Conservation (phyloP, 2,329 filamentous ascomycete genomes). For the Torrubiella hemipterigena region DNA sequence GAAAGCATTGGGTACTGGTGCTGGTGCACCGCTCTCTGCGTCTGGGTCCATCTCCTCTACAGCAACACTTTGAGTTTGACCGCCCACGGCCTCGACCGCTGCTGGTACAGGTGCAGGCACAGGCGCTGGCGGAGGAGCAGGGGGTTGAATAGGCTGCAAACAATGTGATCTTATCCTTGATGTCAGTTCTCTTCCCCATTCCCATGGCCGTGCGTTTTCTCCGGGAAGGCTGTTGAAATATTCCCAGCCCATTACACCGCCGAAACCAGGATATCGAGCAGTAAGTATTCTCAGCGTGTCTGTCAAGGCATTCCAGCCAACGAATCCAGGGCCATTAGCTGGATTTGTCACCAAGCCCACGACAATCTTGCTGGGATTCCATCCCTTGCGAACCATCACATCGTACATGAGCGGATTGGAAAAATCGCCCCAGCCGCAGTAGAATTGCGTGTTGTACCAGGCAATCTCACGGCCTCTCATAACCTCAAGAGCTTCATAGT, state of each 20-base stretch:
- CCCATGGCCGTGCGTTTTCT: conserved; percentile 51
- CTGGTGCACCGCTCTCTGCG: conserved; percentile 11
- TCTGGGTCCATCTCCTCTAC: conserved; percentile 13
- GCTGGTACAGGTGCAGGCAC: too few species aligned
- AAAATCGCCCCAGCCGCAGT: conserved; percentile 71
- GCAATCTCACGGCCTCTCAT: conserved; percentile 53
- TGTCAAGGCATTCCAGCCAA: conserved; percentile 33
- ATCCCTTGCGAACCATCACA: conserved; percentile 47
- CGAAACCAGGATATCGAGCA: conserved; percentile 54
- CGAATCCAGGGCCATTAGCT: conserved; percentile 51
- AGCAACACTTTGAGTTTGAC: conserved; percentile 6
- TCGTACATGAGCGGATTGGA: conserved; percentile 35
- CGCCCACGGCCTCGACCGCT: neutral
- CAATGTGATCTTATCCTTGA: conserved; percentile 20
- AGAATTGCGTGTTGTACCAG: conserved; percentile 91
- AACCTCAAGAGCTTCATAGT: conserved; percentile 63
- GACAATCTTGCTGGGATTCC: conserved; percentile 62
- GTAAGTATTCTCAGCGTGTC: conserved; percentile 28
- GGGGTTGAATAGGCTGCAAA: conserved; percentile 7
- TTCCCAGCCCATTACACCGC: conserved; percentile 91
- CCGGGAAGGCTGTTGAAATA: conserved; percentile 76
- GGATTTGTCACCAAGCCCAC: conserved; percentile 73
- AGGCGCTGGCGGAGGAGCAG: too few species aligned
- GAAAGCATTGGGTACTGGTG: conserved; percentile 17
- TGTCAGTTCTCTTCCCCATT: conserved; percentile 65